Conservation (phyloP, 2,329 filamentous ascomycete species). For the Lasiodiplodia sp. region DNA sequence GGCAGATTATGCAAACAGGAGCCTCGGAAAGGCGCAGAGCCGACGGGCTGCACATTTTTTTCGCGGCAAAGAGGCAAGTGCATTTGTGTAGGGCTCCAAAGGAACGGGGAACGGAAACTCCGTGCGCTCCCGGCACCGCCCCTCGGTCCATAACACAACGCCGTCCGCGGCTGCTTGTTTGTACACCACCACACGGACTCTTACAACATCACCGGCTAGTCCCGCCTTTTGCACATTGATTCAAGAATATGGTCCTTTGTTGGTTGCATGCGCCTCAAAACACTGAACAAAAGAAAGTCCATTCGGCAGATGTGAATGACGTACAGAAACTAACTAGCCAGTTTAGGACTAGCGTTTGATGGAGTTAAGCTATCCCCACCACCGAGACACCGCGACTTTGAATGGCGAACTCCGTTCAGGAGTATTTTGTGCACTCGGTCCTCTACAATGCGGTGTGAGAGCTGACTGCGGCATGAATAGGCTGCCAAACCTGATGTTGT, state of each 20-base stretch:
- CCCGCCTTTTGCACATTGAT: not conserved
- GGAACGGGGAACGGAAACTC: conserved; percentile 5
- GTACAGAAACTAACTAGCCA: not conserved
- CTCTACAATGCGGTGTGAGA: not conserved
- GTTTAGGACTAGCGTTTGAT: not conserved
- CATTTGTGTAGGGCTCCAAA: not conserved
- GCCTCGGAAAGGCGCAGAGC: not conserved
- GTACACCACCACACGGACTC: not conserved
- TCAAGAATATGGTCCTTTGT: not conserved
- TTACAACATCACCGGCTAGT: not conserved
- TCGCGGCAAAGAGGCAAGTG: not conserved
- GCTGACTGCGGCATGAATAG: not conserved
- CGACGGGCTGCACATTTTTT: conserved; percentile 9
- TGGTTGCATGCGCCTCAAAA: not conserved
- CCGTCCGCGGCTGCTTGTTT: not conserved
- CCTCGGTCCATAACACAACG: not conserved
- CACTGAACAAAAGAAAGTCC: not conserved
- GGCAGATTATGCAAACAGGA: not conserved
- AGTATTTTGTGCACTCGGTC: not conserved
- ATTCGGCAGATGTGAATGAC: not conserved
- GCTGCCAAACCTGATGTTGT: not conserved
- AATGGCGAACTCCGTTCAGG: conserved; percentile 9
- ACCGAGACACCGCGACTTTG: not conserved
- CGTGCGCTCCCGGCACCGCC: not conserved
- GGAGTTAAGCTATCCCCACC: conserved; percentile 5